Conservation (phyloP, 2,329 filamentous ascomycete genomes). For the Teratosphaeria nubilosa region DNA sequence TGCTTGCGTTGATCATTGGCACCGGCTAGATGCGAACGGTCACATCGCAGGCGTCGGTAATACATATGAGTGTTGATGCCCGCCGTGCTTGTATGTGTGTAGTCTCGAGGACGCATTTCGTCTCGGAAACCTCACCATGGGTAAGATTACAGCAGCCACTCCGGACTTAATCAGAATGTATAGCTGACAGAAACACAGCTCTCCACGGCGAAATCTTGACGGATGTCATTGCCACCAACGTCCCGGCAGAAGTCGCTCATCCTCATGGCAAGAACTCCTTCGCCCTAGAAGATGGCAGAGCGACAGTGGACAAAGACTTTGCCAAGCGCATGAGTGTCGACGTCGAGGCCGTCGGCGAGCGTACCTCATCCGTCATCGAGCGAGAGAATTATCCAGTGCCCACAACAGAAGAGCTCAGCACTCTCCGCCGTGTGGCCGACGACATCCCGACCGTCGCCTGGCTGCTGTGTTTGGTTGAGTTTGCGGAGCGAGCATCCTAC, state of each 20-base stretch:
- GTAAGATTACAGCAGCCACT: background rate
- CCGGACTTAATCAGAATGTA: background rate
- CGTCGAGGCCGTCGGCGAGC: conserved; percentile 14
- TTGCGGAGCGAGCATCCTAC: conserved; percentile 52
- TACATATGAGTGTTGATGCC: background rate
- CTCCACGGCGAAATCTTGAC: conserved; percentile 28
- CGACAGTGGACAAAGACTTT: conserved; percentile 5
- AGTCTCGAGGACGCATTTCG: background rate
- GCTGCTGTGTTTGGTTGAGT: conserved; percentile 49
- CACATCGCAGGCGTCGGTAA: background rate
- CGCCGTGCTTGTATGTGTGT: background rate
- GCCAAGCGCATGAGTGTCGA: conserved; percentile 11
- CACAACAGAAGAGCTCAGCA: conserved; percentile 37
- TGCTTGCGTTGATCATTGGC: background rate
- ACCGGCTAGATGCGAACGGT: background rate
- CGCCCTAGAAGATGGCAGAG: conserved; percentile 11
- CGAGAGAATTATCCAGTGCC: conserved; percentile 23
- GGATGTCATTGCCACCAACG: conserved; percentile 30
- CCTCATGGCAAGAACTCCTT: conserved; percentile 10
- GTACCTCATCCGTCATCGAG: conserved; percentile 10
- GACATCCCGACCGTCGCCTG: conserved; percentile 45
- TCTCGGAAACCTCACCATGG: background rate
- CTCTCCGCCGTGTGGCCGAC: conserved; percentile 42
- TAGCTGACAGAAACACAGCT: background rate
- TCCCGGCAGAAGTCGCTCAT: conserved; percentile 8